Conservation (phyloP, 2,329 filamentous ascomycete species). For the Monilinia fructigena region DNA sequence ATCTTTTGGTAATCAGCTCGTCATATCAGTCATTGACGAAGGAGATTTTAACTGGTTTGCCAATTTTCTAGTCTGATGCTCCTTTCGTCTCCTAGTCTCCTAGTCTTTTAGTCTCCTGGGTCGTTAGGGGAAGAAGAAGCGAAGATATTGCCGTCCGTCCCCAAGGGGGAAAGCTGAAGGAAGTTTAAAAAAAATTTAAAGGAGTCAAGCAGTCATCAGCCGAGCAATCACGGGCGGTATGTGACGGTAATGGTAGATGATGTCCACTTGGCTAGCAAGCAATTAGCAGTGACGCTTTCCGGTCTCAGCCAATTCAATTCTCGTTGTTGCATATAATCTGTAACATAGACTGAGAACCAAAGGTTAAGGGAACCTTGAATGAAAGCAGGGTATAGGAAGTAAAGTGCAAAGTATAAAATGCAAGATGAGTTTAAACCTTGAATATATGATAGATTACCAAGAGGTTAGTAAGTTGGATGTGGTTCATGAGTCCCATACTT, state of each 20-base stretch:
- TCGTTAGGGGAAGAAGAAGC: not conserved
- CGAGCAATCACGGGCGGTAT: not conserved
- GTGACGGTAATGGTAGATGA: conserved; percentile 1
- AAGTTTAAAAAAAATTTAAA: not conserved
- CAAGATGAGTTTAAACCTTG: conserved; percentile 15
- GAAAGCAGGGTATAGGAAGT: not conserved
- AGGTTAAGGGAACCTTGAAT: conserved; percentile 5
- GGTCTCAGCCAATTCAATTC: not conserved
- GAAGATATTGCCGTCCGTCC: not conserved
- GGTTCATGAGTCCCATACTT: not conserved
- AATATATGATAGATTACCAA: conserved; percentile 8
- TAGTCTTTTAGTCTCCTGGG: not conserved
- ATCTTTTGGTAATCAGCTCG: conserved; percentile 14
- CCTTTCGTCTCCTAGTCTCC: not conserved
- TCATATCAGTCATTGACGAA: conserved; percentile 4
- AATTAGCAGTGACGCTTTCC: conserved; percentile 8
- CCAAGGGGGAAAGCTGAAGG: not conserved
- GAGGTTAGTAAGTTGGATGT: not conserved
- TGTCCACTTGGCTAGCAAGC: conserved; percentile 14
- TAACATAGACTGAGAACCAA: not conserved
- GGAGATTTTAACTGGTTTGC: not conserved
- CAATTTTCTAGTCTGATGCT: not conserved
- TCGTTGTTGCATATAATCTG: conserved; percentile 3
- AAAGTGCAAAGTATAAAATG: not conserved
- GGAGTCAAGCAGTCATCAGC: not conserved